Evolutionary conservation across 169 alveolate genomes (phyloP).

Genomic region (Plasmodium gallinaceum): DNA sequence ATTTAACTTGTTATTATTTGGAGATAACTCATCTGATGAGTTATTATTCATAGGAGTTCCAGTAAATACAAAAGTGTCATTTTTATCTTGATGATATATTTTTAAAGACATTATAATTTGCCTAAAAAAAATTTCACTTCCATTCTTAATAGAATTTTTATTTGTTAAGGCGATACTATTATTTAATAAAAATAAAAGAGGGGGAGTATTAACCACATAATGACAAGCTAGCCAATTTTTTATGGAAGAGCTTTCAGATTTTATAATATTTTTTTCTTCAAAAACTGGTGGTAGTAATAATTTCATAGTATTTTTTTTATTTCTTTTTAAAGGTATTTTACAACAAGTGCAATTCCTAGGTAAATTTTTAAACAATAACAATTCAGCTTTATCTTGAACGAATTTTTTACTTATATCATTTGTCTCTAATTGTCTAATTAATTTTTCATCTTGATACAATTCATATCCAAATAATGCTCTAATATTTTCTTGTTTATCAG

Average conservation of each 20-base stretch:
- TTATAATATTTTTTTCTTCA: conserved; percentile 78
- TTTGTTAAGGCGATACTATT: conserved; percentile 80
- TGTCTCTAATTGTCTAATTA: conserved; percentile 57
- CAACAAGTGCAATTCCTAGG: conserved; percentile 76
- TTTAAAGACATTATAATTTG: conserved; percentile 84
- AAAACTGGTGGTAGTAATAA: conserved; percentile 71
- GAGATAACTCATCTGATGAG: conserved; percentile 23
- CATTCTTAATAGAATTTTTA: conserved; percentile 80
- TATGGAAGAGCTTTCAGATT: conserved; percentile 76
- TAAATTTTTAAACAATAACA: conserved; percentile 72
- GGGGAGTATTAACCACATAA: conserved; percentile 84
- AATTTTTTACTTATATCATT: conserved; percentile 39
- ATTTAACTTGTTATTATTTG: conserved; percentile 15
- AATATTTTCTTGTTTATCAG: conserved; percentile 70
- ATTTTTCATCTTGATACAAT: conserved; percentile 60
- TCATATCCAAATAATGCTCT: conserved; percentile 59
- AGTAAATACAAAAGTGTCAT: conserved; percentile 69
- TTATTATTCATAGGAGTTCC: conserved; percentile 49
- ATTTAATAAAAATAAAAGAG: conserved; percentile 81
- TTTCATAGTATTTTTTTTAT: conserved; percentile 75
- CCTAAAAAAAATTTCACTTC: conserved; percentile 80
- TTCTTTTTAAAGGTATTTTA: conserved; percentile 53
- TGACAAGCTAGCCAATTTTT: conserved; percentile 86
- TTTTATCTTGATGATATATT: conserved; percentile 64
- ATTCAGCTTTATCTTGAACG: conserved; percentile 72